These are phyloP conservation scores for Periconia sp. DNA, from an alignment of 2,329 filamentous ascomycete genomes.

Conservation along the genomic window DNA sequence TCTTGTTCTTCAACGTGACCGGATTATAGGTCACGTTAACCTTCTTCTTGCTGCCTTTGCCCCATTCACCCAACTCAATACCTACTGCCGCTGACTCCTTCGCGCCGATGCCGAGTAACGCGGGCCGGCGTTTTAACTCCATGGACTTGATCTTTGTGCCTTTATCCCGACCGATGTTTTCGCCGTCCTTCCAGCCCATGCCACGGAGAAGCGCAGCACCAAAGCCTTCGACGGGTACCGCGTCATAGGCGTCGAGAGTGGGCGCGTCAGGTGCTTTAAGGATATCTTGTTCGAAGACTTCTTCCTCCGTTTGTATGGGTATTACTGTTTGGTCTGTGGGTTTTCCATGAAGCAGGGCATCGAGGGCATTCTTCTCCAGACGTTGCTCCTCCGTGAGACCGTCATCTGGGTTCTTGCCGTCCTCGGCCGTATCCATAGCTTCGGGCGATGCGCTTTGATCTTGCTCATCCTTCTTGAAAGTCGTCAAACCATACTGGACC, in stretches of 20 bases:
- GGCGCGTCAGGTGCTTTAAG: conserved; percentile 75
- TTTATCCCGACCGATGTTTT: conserved; percentile 61
- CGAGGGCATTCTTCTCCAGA: conserved; percentile 61
- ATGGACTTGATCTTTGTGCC: conserved; percentile 60
- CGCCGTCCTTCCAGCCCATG: conserved; percentile 89
- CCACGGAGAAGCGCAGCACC: conserved; percentile 87
- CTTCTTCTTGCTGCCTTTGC: conserved; percentile 54
- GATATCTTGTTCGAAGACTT: conserved; percentile 74
- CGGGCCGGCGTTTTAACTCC: conserved; percentile 73
- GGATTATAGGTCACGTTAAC: conserved; percentile 64
- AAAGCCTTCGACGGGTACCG: conserved; percentile 92
- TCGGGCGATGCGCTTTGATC: conserved; percentile 18
- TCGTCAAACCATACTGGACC: conserved; percentile 61
- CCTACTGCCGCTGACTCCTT: conserved; percentile 70
- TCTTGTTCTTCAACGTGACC: conserved; percentile 65
- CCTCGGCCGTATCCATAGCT: conserved; percentile 34
- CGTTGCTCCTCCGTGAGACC: conserved; percentile 36
- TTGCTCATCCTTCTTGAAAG: conserved; percentile 44
- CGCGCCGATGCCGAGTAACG: conserved; percentile 85
- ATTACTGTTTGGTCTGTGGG: conserved; percentile 46
- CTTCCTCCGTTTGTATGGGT: conserved; percentile 60
- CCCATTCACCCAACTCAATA: conserved; percentile 79
- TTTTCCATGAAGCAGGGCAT: conserved; percentile 51
- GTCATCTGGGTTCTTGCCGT: conserved; percentile 22
- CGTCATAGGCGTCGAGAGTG: conserved; percentile 82